Base-by-base conservation (phyloP, 805 yeast genomes). In the Metschnikowia amazonensis region DNA sequence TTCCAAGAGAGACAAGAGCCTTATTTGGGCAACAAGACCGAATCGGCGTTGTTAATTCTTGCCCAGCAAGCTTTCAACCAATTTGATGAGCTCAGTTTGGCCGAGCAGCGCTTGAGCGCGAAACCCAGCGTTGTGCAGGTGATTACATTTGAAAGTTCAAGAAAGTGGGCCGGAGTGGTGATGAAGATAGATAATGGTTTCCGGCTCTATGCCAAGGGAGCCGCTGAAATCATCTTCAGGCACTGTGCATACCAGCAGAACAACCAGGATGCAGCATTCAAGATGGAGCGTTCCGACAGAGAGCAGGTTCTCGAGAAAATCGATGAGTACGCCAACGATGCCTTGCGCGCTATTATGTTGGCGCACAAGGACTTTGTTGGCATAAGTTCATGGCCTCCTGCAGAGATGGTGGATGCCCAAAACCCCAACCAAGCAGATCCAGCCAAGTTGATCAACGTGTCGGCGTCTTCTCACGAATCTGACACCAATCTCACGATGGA, bases 21-120 rank as follows among this genome's bases (percentile, higher is more conserved):
- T 2, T 89, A 77, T 58, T 70, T 89, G 40, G 99, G 99, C 5
- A 87, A 95, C 47, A 94, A 94, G 64, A 95, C 99, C 3, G 99
- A 94, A 65, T 81, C 90, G 28, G 97, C 99, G 0, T 65, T 94
- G 46, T 72, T 94, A 32, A 70, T 80, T 11, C 69, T 89, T 49
- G 92, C 94, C 1, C 72, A 76, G 34, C 72, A 76, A 36, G 71
- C 75, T 36, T 72, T 89, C 49, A 74, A 75, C 21, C 62, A 77
- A 48, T 69, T 71, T 31, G 60, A 68, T 14, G 55, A 67, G 16
- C 67, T 64, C 23, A 51, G 68, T 9, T 70, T 90, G 35, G 80
- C 79, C 16, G 55, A 61, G 1, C 64, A 63, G 18, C 62, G 75
- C 43, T 49, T 53, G 18, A 53, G 51, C 11, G 53, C 49, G 34